Evolutionary conservation across 192 early-diverging fungal species (phyloP).

Genomic region (Phlyctochytrium bullatum): DNA sequence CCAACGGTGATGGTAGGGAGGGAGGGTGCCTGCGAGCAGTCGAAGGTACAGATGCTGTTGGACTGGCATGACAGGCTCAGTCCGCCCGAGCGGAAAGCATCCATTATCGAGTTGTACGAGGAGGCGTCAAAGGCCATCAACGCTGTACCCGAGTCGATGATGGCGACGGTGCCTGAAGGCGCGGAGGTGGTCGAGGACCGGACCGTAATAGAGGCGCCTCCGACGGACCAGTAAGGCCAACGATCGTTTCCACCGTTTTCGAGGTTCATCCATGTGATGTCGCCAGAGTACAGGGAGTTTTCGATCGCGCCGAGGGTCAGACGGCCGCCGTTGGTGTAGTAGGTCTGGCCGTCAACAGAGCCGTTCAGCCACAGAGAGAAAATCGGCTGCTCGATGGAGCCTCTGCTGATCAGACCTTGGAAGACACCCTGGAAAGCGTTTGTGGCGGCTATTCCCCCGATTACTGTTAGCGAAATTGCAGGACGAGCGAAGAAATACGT

Average conservation of each 20-base stretch:
- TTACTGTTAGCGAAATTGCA: neutral
- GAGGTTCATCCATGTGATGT: slow-evolving; percentile 1
- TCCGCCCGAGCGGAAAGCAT: neutral
- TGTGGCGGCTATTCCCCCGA: too few species aligned
- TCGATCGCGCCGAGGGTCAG: neutral
- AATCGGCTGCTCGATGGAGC: neutral
- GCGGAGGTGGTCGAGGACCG: neutral
- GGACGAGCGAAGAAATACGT: neutral
- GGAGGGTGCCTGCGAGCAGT: neutral
- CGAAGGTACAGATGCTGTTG: neutral
- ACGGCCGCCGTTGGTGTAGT: slow-evolving; percentile 2
- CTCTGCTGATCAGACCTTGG: neutral
- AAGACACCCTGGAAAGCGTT: neutral
- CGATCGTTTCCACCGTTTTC: neutral
- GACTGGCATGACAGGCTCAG: neutral
- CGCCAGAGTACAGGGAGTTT: neutral
- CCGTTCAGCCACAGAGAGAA: slow-evolving; percentile 7
- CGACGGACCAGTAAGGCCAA: neutral
- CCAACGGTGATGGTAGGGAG: neutral
- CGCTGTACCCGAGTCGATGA: slow-evolving; percentile 1
- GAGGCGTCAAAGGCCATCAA: neutral
- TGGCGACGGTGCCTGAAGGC: neutral
- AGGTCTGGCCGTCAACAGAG: neutral
- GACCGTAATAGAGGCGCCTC: neutral
- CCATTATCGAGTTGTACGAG: neutral